These are phyloP conservation scores for Puccinia hordei DNA, from an alignment of 1,284 basidiomycete genomes.

Conservation along the genomic window DNA sequence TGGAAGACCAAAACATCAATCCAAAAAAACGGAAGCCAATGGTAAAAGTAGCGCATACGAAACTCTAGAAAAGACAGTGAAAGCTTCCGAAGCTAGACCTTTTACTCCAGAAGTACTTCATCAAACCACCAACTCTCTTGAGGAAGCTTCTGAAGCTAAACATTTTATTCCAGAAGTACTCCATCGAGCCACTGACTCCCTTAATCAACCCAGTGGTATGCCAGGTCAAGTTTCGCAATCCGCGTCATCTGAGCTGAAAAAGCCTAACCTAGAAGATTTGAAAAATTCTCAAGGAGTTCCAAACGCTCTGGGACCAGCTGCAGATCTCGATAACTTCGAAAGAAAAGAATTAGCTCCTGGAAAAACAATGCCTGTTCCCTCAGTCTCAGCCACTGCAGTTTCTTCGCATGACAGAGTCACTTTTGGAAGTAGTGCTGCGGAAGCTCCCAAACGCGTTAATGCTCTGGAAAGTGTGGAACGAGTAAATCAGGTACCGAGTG, in stretches of 20 bases:
- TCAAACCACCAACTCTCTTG: neutral
- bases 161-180: too few relatives aligned
- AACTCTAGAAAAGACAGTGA: too few relatives aligned
- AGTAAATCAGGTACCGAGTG: neutral
- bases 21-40: neutral
- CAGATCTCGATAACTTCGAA: neutral
- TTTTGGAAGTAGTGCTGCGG: neutral
- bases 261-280: neutral
- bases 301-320: neutral
- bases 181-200: neutral
- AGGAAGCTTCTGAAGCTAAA: neutral
- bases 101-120: too few relatives aligned
- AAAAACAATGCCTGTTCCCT: neutral
- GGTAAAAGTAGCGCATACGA: too few relatives aligned
- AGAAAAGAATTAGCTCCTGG: neutral
- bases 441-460: neutral
- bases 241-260: neutral
- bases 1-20: neutral
- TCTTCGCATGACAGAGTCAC: neutral
- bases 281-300: neutral
- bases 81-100: too few relatives aligned
- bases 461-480: neutral
- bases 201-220: neutral
- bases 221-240: neutral
- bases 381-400: neutral